Conservation (phyloP, 2,329 filamentous ascomycete species). For the Dothideomycetes sp. region DNA sequence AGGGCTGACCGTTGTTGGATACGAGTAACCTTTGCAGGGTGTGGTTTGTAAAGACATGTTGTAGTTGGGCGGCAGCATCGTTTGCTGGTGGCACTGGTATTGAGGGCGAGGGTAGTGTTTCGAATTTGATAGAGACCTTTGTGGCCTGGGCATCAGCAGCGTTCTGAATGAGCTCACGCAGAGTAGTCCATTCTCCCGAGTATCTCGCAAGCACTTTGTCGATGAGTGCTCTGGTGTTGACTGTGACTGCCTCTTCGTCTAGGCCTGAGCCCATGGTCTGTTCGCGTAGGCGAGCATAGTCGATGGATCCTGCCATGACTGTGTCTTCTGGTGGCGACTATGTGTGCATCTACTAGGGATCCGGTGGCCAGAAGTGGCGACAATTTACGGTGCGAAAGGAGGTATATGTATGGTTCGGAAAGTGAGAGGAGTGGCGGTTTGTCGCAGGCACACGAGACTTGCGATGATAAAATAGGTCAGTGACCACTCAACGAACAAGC, state of each 20-base stretch:
- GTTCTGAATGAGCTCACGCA: slow-evolving; percentile 94
- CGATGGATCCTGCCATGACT: slow-evolving; percentile 30
- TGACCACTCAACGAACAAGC: too few species aligned
- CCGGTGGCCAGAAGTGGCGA: too few species aligned
- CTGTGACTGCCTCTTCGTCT: slow-evolving; percentile 93
- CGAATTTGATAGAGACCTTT: slow-evolving; percentile 82
- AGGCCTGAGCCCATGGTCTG: slow-evolving; percentile 77
- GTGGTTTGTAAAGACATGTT: slow-evolving; percentile 75
- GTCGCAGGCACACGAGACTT: too few species aligned
- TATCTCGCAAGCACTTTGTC: slow-evolving; percentile 96
- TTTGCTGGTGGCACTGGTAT: slow-evolving; percentile 60
- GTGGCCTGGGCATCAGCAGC: slow-evolving; percentile 93
- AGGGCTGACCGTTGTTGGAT: slow-evolving; percentile 82
- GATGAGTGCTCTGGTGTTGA: slow-evolving; percentile 92
- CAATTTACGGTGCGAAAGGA: too few species aligned
- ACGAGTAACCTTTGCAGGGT: slow-evolving; percentile 82
- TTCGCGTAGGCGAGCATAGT: slow-evolving; percentile 64
- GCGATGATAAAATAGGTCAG: too few species aligned
- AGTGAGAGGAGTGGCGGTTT: not conserved
- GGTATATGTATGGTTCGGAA: too few species aligned
- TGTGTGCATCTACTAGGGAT: too few species aligned
- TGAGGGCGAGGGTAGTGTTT: slow-evolving; percentile 74
- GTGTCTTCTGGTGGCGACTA: too few species aligned
- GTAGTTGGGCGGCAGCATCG: slow-evolving; percentile 62
- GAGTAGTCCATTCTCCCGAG: slow-evolving; percentile 80